Evolutionary conservation across 2,329 filamentous ascomycete genomes (phyloP).

Genomic region (Pseudogymnoascus sp.): DNA sequence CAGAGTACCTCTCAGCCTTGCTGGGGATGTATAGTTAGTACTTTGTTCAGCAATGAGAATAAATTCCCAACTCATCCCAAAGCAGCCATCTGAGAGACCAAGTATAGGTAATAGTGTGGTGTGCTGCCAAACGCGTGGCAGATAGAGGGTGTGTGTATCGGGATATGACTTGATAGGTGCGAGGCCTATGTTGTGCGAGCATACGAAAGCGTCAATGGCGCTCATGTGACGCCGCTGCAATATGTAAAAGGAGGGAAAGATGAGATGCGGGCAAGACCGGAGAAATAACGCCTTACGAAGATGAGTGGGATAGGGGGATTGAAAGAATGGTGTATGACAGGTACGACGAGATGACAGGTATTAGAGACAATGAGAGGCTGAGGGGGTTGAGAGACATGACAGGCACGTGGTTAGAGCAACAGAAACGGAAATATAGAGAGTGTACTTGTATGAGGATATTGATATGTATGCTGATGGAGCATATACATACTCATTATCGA

Average conservation of each 20-base stretch:
- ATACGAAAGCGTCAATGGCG: not conserved
- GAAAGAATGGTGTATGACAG: not conserved
- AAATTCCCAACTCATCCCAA: not conserved
- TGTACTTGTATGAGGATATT: not conserved
- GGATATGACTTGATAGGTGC: slow-evolving; percentile 4
- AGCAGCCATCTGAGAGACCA: not conserved
- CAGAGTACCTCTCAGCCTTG: not conserved
- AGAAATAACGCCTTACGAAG: not conserved
- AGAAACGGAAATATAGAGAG: not conserved
- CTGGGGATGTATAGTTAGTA: not conserved
- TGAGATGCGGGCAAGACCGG: not conserved
- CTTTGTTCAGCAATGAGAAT: not conserved
- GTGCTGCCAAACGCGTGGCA: not conserved
- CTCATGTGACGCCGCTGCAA: slow-evolving; percentile 1
- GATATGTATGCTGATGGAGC: not conserved
- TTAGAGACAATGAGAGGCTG: no score
- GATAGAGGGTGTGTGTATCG: not conserved
- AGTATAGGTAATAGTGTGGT: not conserved
- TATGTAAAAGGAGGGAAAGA: not conserved
- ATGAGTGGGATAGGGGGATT: not conserved
- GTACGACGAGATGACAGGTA: not conserved
- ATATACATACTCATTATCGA: not conserved
- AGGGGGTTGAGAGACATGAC: no score
- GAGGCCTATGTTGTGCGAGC: not conserved
- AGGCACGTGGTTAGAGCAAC: not conserved